phyloP scores from a whole-genome alignment of 1,139 yeast genomes.

The Arxiozyma heterogenica region DNA sequence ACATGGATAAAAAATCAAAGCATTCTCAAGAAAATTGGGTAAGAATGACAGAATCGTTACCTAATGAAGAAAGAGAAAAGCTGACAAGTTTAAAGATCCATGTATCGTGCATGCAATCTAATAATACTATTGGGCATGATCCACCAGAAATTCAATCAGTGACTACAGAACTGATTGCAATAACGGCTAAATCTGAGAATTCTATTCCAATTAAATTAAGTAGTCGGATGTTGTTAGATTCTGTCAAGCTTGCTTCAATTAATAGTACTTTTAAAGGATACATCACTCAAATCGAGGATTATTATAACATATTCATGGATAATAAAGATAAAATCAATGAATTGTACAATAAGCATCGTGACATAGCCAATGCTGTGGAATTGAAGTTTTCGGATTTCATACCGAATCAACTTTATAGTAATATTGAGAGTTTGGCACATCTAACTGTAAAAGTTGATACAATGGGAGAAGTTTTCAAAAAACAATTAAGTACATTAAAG shows the following conservation, averaged over 20 bases:
- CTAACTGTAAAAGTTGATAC: constrained; percentile 14
- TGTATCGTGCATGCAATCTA: constrained; percentile 26
- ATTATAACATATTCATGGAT: constrained; percentile 11
- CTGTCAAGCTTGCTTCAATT: constrained; percentile 13
- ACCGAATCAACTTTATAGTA: constrained; percentile 17
- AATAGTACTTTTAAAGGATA: constrained; percentile 11
- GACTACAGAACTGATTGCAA: constrained; percentile 21
- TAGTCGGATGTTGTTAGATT: constrained; percentile 18
- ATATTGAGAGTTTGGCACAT: constrained; percentile 24
- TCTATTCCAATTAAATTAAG: constrained; percentile 31
- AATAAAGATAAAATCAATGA: constrained; percentile 12
- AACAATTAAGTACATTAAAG: constrained; percentile 13
- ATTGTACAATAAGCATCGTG: constrained; percentile 13
- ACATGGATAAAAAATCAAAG: constrained; percentile 18
- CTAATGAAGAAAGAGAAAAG: constrained; percentile 20
- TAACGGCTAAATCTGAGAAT: constrained; percentile 28
- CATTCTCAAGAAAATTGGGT: constrained; percentile 26
- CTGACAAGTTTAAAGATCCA: constrained; percentile 24
- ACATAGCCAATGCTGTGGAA: constrained; percentile 5
- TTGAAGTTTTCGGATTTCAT: constrained; percentile 23
- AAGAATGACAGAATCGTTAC: constrained; percentile 17
- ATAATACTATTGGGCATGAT: constrained; percentile 18
- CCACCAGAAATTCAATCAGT: constrained; percentile 25
- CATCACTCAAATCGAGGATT: constrained; percentile 11
- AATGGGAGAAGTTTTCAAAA: constrained; percentile 21